Evolutionary conservation across 495 filamentous ascomycete species (phyloP).

Genomic region (Staphylotrichum tortipilum): DNA sequence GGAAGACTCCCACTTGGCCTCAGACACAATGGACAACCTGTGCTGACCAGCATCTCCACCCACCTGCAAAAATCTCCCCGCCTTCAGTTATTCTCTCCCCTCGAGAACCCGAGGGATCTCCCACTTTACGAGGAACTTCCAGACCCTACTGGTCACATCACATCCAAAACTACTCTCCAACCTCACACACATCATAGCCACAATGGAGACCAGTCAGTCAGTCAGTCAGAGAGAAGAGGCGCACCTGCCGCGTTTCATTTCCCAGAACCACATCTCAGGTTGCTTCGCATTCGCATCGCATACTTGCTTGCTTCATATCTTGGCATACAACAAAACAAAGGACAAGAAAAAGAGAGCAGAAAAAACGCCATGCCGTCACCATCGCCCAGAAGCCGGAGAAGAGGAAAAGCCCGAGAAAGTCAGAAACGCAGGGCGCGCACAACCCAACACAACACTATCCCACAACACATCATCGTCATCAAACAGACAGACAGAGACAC

Average conservation of each 20-base stretch:
- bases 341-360: no score
- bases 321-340: no score
- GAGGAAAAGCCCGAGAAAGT: background rate
- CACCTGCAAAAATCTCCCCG: no score
- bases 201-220: background rate
- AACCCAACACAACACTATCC: background rate
- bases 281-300: background rate
- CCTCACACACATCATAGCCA: background rate
- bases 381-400: background rate
- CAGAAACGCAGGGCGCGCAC: background rate
- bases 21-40: no score
- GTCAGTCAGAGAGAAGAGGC: conserved; percentile 15
- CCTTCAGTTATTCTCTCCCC: no score
- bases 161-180: no score
- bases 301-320: conserved; percentile 9
- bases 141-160: no score
- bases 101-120: no score
- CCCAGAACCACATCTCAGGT: conserved; percentile 5
- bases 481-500: background rate
- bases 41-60: no score
- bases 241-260: conserved; percentile 11
- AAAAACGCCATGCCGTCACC: conserved; percentile 6
- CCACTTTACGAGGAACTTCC: no score
- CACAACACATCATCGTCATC: background rate
- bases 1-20: no score